These are phyloP conservation scores for Cercospora janseana DNA, from an alignment of 2,329 filamentous ascomycete genomes.

Conservation along the genomic window DNA sequence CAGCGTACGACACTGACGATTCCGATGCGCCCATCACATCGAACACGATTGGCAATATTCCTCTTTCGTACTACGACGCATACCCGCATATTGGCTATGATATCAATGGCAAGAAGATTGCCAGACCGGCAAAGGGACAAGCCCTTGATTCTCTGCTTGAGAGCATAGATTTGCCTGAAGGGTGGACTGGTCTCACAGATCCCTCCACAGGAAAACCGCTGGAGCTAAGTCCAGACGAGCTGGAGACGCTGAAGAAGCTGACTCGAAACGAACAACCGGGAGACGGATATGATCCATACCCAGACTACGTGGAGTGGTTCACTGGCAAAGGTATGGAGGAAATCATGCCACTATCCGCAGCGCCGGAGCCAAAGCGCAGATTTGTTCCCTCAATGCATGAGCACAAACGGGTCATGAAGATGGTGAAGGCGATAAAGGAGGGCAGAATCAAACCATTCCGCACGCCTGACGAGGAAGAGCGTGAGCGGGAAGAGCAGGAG, in stretches of 20 bases:
- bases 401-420: constrained; percentile 92
- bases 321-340: constrained; percentile 78
- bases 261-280: constrained; percentile 85
- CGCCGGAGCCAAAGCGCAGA: constrained; percentile 91
- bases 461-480: constrained; percentile 63
- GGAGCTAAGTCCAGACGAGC: constrained; percentile 79
- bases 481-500: constrained; percentile 61
- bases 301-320: constrained; percentile 91
- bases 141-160: constrained; percentile 91
- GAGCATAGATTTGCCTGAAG: constrained; percentile 94
- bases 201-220: constrained; percentile 90
- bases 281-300: constrained; percentile 90
- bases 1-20: constrained; percentile 94
- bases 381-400: constrained; percentile 97
- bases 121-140: constrained; percentile 90
- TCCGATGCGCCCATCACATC: constrained; percentile 73
- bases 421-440: constrained; percentile 92
- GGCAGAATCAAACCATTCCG: constrained; percentile 91
- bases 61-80: constrained; percentile 90
- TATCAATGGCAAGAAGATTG: constrained; percentile 97
- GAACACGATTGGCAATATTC: constrained; percentile 96
- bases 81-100: constrained; percentile 99
- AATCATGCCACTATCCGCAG: constrained; percentile 90
- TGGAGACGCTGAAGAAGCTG: constrained; percentile 83
- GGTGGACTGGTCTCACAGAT: constrained; percentile 94